Conservation (phyloP, 2,329 filamentous ascomycete species). For the Corynespora cassiicola region DNA sequence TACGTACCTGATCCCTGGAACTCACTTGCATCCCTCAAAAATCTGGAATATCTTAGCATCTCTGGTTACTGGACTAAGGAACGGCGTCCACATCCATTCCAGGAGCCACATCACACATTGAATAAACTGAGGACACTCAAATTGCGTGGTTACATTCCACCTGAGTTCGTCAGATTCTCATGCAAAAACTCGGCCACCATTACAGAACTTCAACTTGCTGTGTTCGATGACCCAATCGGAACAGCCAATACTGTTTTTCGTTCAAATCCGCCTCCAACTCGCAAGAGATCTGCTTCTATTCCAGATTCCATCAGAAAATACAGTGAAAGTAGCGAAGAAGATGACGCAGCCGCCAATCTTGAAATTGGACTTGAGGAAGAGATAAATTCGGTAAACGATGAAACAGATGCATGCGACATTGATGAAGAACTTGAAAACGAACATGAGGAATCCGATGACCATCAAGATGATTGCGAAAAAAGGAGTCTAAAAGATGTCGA, state of each 20-base stretch:
- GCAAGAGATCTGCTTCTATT: no score
- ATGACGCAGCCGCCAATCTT: no score
- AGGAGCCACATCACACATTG: neutral
- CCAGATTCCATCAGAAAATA: no score
- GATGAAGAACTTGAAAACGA: neutral
- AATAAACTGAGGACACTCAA: conserved; percentile 13
- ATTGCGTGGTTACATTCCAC: conserved; percentile 16
- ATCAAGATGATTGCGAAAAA: no score
- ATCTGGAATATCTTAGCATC: conserved; percentile 19
- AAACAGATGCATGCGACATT: no score
- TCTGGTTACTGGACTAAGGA: conserved; percentile 5
- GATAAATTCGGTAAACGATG: no score
- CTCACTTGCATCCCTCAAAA: conserved; percentile 8
- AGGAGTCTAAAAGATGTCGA: no score
- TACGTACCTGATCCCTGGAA: conserved; percentile 12
- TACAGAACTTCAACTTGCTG: conserved; percentile 10
- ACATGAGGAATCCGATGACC: neutral
- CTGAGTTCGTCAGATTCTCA: conserved; percentile 10
- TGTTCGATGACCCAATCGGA: conserved; percentile 14
- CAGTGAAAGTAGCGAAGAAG: no score
- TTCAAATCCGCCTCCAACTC: conserved; percentile 4
- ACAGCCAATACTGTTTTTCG: neutral
- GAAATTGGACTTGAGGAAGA: no score
- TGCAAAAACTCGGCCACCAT: conserved; percentile 5
- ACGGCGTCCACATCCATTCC: neutral